Conservation (phyloP, 1,284 basidiomycete species). For the Gomphus bonarii region DNA sequence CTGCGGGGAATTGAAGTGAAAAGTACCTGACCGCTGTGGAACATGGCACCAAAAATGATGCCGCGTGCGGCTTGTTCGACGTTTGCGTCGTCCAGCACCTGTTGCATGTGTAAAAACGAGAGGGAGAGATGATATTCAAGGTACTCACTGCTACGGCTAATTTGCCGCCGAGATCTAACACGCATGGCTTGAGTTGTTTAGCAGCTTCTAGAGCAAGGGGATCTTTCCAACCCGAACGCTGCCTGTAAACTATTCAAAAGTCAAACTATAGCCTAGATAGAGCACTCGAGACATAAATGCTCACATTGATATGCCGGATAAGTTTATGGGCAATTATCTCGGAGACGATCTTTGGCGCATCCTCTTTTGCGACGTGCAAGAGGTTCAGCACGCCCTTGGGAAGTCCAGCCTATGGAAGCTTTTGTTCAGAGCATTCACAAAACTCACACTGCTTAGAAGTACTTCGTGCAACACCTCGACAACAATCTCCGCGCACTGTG, state of each 20-base stretch:
- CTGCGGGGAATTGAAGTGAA: neutral
- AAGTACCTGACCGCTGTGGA: conserved; percentile 39
- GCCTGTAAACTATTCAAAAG: conserved; percentile 48
- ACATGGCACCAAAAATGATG: conserved; percentile 47
- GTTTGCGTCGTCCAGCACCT: conserved; percentile 55
- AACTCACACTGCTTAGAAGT: neutral
- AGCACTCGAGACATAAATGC: conserved; percentile 10
- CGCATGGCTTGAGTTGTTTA: conserved; percentile 61
- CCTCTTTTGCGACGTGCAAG: conserved; percentile 39
- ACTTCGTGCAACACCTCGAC: conserved; percentile 39
- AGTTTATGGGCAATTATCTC: conserved; percentile 46
- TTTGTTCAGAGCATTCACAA: neutral
- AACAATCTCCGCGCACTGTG: conserved; percentile 37
- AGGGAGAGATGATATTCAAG: neutral
- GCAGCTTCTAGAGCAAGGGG: conserved; percentile 62
- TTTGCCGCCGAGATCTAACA: conserved; percentile 70
- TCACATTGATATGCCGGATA: conserved; percentile 36
- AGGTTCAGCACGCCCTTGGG: conserved; percentile 52
- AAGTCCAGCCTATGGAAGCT: conserved; percentile 36
- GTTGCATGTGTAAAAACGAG: neutral
- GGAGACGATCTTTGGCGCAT: conserved; percentile 34
- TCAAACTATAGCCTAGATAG: neutral
- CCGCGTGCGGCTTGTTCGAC: conserved; percentile 43
- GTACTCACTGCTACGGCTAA: conserved; percentile 50
- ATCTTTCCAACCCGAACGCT: conserved; percentile 60